These are phyloP conservation scores for Sequoiadendron giganteum DNA, from an alignment of 75 land plant genomes.

Conservation along the genomic window DNA sequence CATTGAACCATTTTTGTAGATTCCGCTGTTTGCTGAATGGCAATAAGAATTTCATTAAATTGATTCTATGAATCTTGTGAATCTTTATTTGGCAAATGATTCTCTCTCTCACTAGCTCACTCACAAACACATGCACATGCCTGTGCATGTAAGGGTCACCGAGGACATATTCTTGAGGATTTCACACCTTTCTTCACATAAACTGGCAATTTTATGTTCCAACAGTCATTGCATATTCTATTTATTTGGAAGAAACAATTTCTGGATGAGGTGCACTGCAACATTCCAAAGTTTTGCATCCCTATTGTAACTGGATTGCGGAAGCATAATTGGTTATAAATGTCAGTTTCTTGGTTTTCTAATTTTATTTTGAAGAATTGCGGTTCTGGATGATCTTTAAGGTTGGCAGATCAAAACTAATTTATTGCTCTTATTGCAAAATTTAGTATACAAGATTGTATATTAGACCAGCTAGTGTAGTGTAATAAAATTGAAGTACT, in stretches of 20 bases:
- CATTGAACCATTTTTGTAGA: constrained; percentile 48
- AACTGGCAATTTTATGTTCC: background rate
- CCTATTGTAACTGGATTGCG: no score
- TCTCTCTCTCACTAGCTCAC: background rate
- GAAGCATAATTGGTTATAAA: background rate
- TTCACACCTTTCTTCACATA: background rate
- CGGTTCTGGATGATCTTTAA: background rate
- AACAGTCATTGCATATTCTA: background rate
- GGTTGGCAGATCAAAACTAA: no score
- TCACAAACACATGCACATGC: no score
- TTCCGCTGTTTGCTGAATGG: background rate
- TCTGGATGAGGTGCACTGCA: background rate
- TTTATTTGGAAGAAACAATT: background rate
- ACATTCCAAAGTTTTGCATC: background rate
- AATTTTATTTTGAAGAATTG: background rate
- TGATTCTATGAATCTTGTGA: background rate
- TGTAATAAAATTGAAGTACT: background rate
- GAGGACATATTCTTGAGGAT: background rate
- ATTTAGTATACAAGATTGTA: background rate
- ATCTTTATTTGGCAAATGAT: background rate
- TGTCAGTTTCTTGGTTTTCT: background rate
- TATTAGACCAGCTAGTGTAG: background rate
- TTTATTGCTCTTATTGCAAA: background rate
- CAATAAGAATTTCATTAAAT: background rate
- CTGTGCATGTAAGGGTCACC: background rate